These are phyloP conservation scores for Salix exigua DNA, from an alignment of 345 rosid genomes.

Conservation along the genomic window DNA sequence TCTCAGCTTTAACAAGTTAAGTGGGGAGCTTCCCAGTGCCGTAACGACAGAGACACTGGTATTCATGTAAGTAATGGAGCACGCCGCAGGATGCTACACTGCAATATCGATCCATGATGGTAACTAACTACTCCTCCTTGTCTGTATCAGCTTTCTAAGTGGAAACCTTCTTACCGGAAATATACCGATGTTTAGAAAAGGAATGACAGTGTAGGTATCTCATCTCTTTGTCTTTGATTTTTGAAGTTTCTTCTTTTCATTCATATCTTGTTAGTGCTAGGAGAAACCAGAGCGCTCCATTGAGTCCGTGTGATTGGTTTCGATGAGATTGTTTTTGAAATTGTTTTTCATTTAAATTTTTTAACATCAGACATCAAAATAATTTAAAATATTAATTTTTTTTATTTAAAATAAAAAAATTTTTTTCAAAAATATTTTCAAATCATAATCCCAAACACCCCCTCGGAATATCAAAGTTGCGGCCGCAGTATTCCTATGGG, in stretches of 20 bases:
- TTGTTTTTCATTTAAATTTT: too few relatives aligned
- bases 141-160: slow-evolving; percentile 41
- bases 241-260: not conserved
- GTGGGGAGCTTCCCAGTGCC: slow-evolving; percentile 42
- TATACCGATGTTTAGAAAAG: slow-evolving; percentile 50
- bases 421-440: too few relatives aligned
- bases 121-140: slow-evolving; percentile 9
- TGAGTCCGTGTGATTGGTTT: too few relatives aligned
- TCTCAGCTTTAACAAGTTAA: slow-evolving; percentile 58
- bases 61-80: slow-evolving; percentile 39
- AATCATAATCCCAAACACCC: too few relatives aligned
- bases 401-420: too few relatives aligned
- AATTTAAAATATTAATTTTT: too few relatives aligned
- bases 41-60: slow-evolving; percentile 28
- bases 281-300: not conserved
- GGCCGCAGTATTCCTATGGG: too few relatives aligned
- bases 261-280: not conserved
- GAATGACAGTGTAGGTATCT: slow-evolving; percentile 47
- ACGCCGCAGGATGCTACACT: not conserved
- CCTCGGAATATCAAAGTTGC: too few relatives aligned
- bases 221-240: not conserved
- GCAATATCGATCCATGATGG: not conserved
- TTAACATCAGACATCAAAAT: too few relatives aligned
- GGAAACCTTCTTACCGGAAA: slow-evolving; percentile 50
- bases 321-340: too few relatives aligned